These are phyloP conservation scores for Schizothecium vesticola DNA, from an alignment of 495 filamentous ascomycete genomes.

Conservation along the genomic window DNA sequence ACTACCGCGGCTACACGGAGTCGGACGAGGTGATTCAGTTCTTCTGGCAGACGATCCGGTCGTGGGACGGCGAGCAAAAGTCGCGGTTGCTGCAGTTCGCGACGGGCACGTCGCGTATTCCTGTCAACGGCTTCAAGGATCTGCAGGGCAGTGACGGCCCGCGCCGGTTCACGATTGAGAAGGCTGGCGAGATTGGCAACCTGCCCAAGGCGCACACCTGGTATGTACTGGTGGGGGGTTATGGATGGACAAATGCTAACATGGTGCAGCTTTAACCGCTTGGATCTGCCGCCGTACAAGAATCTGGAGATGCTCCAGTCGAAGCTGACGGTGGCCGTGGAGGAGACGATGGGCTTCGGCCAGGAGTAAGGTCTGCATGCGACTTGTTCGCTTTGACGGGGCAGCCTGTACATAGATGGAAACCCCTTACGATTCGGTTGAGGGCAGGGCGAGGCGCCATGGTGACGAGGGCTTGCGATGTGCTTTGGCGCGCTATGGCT, in stretches of 20 bases:
- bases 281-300: slow-evolving; percentile 95
- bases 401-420: slow-evolving; percentile 8
- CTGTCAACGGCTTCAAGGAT: slow-evolving; percentile 99
- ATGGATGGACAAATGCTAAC: slow-evolving; percentile 28
- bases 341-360: slow-evolving; percentile 98
- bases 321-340: slow-evolving; percentile 93
- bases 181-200: slow-evolving; percentile 82
- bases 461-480: neutral
- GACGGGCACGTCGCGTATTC: slow-evolving; percentile 94
- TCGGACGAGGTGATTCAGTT: slow-evolving; percentile 92
- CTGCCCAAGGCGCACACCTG: slow-evolving; percentile 97
- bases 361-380: slow-evolving; percentile 62
- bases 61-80: slow-evolving; percentile 98
- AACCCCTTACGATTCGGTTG: neutral
- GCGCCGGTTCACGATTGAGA: slow-evolving; percentile 94
- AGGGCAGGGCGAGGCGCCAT: neutral
- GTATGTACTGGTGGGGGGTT: slow-evolving; percentile 46
- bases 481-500: neutral
- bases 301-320: slow-evolving; percentile 71
- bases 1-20: slow-evolving; percentile 99
- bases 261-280: slow-evolving; percentile 78
- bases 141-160: slow-evolving; percentile 96
- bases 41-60: slow-evolving; percentile 97
- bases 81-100: slow-evolving; percentile 93
- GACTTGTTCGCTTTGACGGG: neutral